Evolutionary conservation across 139 green algal genomes (phyloP).

Genomic region (Picochlorum sp.): DNA sequence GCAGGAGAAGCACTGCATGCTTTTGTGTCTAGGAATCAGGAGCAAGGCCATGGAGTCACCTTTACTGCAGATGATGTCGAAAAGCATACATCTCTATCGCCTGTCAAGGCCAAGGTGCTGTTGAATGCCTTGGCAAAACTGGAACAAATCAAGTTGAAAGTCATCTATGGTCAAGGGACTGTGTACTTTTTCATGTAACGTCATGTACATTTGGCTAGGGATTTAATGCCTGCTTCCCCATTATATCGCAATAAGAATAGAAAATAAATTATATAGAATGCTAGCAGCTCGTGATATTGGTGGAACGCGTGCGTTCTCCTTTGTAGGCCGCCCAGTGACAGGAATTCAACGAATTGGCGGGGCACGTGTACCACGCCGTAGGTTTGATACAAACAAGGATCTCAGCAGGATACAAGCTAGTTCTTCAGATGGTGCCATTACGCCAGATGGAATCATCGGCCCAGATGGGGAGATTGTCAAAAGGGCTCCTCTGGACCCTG

Average conservation of each 20-base stretch:
- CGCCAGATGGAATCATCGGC: conserved; percentile 25
- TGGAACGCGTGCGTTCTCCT: no score
- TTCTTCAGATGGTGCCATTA: not conserved
- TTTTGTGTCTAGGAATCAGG: not conserved
- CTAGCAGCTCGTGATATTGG: no score
- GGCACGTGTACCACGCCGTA: not conserved
- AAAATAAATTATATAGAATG: no score
- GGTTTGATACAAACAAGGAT: not conserved
- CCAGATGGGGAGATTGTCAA: conserved; percentile 20
- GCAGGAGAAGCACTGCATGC: conserved; percentile 9
- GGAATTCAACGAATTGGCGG: no score
- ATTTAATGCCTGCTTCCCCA: no score
- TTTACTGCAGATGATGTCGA: conserved; percentile 27
- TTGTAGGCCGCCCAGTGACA: no score
- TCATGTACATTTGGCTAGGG: not conserved
- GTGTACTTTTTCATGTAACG: conserved; percentile 11
- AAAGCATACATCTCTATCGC: not conserved
- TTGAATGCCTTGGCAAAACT: conserved; percentile 28
- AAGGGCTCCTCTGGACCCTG: not conserved
- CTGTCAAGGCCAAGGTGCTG: conserved; percentile 23
- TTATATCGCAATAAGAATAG: no score
- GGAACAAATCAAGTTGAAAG: conserved; percentile 21
- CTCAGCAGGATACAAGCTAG: not conserved
- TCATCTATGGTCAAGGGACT: conserved; percentile 18
- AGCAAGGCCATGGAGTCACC: not conserved